Evolutionary conservation across 208 protist genomes (phyloP).

Genomic region (Acanthamoeba sp.): DNA sequence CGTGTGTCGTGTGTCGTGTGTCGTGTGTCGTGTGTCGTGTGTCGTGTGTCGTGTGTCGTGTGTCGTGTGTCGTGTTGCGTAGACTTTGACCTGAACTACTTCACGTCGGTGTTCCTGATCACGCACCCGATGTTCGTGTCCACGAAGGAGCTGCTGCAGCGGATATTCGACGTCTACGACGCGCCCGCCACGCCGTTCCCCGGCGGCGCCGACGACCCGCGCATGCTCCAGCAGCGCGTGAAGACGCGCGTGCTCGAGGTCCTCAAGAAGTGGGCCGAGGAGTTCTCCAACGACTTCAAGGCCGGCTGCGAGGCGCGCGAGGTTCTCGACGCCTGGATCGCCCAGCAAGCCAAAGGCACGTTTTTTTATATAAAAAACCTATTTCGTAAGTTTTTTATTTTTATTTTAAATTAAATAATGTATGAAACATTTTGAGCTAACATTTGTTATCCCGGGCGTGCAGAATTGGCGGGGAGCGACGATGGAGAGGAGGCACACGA

Average conservation of each 20-base stretch:
- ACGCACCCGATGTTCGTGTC: slow-evolving; percentile 52
- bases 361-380: too few species aligned
- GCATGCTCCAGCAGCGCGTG: slow-evolving; percentile 15
- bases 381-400: neutral
- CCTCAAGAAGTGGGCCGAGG: slow-evolving; percentile 49
- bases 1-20: neutral
- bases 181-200: slow-evolving; percentile 33
- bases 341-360: neutral
- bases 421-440: too few species aligned
- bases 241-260: slow-evolving; percentile 37
- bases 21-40: neutral
- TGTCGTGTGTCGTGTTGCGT: neutral
- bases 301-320: slow-evolving; percentile 2
- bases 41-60: neutral
- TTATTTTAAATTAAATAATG: neutral
- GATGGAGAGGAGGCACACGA: neutral
- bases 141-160: slow-evolving; percentile 42
- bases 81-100: slow-evolving; percentile 66
- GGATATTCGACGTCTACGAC: slow-evolving; percentile 17
- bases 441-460: neutral
- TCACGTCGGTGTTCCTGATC: slow-evolving; percentile 45
- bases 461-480: neutral
- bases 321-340: slow-evolving; percentile 19
- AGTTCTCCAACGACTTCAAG: slow-evolving; percentile 61
- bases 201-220: slow-evolving; percentile 38